Evolutionary conservation across 768 basidiomycete genomes (phyloP), one percentile per base, ranked within the genome.

Genomic region (Cystobasidiopsis lactophilus): DNA sequence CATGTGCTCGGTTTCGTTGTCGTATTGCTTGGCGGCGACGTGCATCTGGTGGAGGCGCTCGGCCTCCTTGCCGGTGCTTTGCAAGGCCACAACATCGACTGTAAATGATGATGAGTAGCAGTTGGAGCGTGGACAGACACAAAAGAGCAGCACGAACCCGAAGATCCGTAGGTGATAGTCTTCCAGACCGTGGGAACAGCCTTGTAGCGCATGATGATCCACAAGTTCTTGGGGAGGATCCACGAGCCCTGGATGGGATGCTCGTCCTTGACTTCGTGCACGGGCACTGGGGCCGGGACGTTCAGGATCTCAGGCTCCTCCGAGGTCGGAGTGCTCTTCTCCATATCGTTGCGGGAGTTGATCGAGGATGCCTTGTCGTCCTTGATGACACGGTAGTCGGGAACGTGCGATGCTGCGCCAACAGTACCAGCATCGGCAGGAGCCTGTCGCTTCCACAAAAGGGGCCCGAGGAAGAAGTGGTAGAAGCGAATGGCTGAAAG

Each of bases 401-500:
- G 59, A 13, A 68, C 67, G 52, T 57, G 45, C 9, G 57, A 21
- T 3, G 50, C 33, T 27, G 52, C 60, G 5, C 41, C 52, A 27
- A 54, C 38, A 0, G 51, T 52, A 1, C 58, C 63, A n/a, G 65
- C 64, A 33, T 65, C 66, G 9, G 58, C 62, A 2, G 69, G 68
- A 4, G 67, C 58, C 44, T 58, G 55, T 41, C 69, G 63, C 27
- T 57, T 60, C 66, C 67, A 69, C 11, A 70, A 65, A 7, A 66
- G 49, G 3, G 70, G 70, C 9, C 70, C 70, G 51, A 63, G 59
- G 66, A 70, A 66, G 63, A 70, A 68, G 59, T 69, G 67, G 61
- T 64, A 69, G 54, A 58, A 69, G 51, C 63, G 58, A 40, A 69
- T 52, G 43, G 68, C 18, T 51, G 13, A 2, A 45, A 23, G n/a